Base-by-base conservation (phyloP, 2,329 filamentous ascomycete genomes). In the Ilyonectria mors-panacis region DNA sequence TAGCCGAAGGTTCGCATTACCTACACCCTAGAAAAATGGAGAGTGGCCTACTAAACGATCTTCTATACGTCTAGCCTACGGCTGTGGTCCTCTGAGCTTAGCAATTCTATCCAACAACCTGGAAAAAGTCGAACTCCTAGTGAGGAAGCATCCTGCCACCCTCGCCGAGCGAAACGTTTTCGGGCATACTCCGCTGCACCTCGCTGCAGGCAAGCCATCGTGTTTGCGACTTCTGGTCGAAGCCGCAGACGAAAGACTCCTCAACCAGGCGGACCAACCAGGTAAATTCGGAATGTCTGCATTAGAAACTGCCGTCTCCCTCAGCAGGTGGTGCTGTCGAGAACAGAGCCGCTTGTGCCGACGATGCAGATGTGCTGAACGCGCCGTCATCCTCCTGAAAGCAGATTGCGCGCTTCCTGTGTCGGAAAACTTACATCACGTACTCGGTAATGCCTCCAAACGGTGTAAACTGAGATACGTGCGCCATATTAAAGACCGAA, bases 401-500 rank as follows among this genome's bases (percentile, higher is more conserved):
- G 37, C 37, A 6, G 37, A 56, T 33, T 56, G 53, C 33, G 53
- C 53, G n/a, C n/a, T 56, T 15, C 53, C 53, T 39, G 30, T 39
- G 53, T 30, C 53, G 30, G 12, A 9, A 56, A 39, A 21, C 7
- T 42, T 19, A 56, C 33, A 56, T 5, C 2, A 23, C 48, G 53
- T 35, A 35, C 10, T 35, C 33, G 6, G 6, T 56, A 4, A 23
- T 56, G 53, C 53, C 19, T 56, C 53, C 33, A 37, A 56, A 56
- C 53, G 53, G 19, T 56, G 53, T 42, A 56, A 56, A 19, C 53
- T 56, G 30, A 56, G 35, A 42, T 56, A 56, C 28, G 39, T 56
- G 21, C 53, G 53, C 19, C 53, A 56, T n/a, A 21, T 56, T 4
- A 56, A 56, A 42, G 35, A 56, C 53, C 30, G 53, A 42, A 42